Evolutionary conservation across 2,329 filamentous ascomycete genomes (phyloP).

Genomic region (Cadophora malorum): DNA sequence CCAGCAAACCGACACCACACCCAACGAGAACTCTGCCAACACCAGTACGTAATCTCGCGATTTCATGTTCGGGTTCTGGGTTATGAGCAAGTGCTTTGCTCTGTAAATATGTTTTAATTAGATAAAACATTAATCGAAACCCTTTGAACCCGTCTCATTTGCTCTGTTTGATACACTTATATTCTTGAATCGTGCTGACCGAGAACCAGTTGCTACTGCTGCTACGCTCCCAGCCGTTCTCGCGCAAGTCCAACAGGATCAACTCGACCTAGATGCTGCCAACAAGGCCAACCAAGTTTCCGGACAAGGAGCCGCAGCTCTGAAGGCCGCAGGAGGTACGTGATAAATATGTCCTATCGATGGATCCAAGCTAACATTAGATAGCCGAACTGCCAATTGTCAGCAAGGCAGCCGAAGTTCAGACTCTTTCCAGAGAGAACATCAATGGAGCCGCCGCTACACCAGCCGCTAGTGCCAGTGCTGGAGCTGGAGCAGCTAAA

Average conservation of each 20-base stretch:
- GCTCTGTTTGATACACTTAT: neutral
- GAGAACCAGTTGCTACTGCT: constrained; percentile 49
- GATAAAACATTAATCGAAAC: constrained; percentile 15
- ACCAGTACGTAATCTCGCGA: constrained; percentile 33
- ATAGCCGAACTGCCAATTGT: constrained; percentile 12
- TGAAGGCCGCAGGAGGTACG: constrained; percentile 19
- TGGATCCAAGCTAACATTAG: neutral
- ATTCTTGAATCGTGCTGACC: constrained; percentile 2
- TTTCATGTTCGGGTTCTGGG: neutral
- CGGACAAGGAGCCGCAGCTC: constrained; percentile 44
- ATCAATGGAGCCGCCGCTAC: constrained; percentile 14
- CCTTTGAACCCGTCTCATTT: neutral
- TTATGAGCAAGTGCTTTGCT: constrained; percentile 39
- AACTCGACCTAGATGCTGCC: constrained; percentile 55
- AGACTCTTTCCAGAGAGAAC: constrained; percentile 17
- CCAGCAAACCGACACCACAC: constrained; percentile 56
- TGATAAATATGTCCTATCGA: too few relatives aligned
- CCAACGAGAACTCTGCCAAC: constrained; percentile 52
- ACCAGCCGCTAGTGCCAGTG: neutral
- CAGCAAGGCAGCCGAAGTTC: constrained; percentile 8
- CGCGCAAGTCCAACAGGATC: constrained; percentile 57
- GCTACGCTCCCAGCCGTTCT: constrained; percentile 53
- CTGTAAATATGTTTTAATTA: constrained; percentile 1
- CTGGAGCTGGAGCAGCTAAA: neutral
- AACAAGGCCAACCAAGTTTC: constrained; percentile 53